Evolutionary conservation across 495 filamentous ascomycete genomes (phyloP).

Genomic region (Wilcoxina mikolae): DNA sequence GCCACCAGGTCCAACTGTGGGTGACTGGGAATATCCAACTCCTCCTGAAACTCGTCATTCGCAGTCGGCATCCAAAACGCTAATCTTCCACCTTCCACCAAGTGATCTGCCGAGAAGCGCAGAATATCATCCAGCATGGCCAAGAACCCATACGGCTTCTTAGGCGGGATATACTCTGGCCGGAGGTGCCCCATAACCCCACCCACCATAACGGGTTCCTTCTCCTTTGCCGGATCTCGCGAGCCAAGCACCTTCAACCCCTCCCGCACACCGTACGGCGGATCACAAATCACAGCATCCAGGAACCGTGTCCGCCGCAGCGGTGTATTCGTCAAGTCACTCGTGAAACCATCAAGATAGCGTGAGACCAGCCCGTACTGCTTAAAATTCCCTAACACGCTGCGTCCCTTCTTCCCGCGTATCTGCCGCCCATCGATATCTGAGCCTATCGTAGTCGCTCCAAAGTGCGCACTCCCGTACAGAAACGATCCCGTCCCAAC

Average conservation of each 20-base stretch:
- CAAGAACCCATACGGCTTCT: constrained; percentile 77
- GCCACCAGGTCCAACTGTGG: constrained; percentile 59
- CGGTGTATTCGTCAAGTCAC: constrained; percentile 82
- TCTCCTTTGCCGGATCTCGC: constrained; percentile 46
- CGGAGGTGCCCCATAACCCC: constrained; percentile 58
- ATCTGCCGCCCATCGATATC: constrained; percentile 89
- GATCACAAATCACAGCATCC: constrained; percentile 91
- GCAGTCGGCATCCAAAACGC: constrained; percentile 97
- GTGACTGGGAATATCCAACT: constrained; percentile 64
- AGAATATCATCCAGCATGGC: constrained; percentile 83
- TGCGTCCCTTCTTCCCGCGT: constrained; percentile 48
- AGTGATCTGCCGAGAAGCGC: constrained; percentile 56
- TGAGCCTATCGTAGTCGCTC: constrained; percentile 60
- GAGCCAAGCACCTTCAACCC: constrained; percentile 74
- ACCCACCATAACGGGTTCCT: constrained; percentile 49
- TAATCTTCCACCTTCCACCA: constrained; percentile 70
- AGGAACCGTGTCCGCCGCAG: constrained; percentile 49
- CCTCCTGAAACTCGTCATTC: constrained; percentile 58
- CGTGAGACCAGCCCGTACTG: constrained; percentile 57
- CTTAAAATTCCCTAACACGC: constrained; percentile 58
- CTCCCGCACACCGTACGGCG: constrained; percentile 93
- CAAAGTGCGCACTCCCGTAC: constrained; percentile 77
- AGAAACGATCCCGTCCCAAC: constrained; percentile 87
- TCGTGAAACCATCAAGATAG: constrained; percentile 63
- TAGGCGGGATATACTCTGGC: constrained; percentile 71